Conservation (phyloP, 2,329 filamentous ascomycete genomes). For the Sporothrix pseudoabietina region DNA sequence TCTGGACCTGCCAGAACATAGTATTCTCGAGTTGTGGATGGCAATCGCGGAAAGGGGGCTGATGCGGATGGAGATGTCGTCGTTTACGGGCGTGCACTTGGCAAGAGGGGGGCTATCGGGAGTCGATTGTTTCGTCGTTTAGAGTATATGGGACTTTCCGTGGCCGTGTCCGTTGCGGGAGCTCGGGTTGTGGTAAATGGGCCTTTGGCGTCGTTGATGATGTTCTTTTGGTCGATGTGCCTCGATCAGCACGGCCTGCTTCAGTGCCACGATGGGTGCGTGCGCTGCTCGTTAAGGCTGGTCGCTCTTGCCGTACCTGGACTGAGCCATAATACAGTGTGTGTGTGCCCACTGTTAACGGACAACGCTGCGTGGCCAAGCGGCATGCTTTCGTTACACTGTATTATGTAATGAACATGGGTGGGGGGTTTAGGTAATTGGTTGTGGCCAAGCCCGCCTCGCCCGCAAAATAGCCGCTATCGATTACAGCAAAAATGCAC, state of each 20-base stretch:
- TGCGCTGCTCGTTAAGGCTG: not conserved
- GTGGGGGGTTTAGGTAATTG: not conserved
- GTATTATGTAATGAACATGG: conserved; percentile 8
- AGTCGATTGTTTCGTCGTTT: not conserved
- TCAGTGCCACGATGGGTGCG: not conserved
- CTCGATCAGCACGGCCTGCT: conserved; percentile 17
- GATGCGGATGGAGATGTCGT: not conserved
- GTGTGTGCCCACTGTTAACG: not conserved
- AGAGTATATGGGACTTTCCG: not conserved
- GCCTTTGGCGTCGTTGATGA: not conserved
- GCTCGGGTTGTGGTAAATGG: not conserved
- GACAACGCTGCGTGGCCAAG: not conserved
- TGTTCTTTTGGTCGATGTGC: not conserved
- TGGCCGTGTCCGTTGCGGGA: not conserved
- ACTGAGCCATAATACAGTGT: not conserved
- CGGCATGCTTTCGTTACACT: not conserved
- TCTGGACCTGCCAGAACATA: conserved; percentile 14
- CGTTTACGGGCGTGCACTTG: not conserved
- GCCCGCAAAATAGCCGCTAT: not conserved
- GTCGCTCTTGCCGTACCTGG: not conserved
- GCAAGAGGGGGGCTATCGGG: not conserved
- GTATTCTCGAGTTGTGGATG: not conserved
- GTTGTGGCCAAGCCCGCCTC: not conserved
- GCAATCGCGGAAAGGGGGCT: not conserved
- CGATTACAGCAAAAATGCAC: not conserved